Percentiles rank a stretch among this genome's conserved stretches.
phyloP scores from a whole-genome alignment of 225 moss, liverwort and hornwort genomes.

The Ulota crispa region DNA sequence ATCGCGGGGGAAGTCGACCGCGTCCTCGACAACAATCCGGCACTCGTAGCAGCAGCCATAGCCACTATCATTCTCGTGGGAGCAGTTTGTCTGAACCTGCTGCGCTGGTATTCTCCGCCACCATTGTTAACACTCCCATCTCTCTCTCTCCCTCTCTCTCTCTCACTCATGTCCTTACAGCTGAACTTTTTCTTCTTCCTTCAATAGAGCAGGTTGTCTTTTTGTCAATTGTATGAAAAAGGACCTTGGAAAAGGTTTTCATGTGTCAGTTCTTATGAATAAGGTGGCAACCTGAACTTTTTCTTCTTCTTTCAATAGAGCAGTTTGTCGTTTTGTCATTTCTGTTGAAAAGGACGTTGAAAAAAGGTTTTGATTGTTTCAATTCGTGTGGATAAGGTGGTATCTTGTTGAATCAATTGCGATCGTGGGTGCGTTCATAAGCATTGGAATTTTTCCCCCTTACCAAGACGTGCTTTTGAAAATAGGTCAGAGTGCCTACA shows the following conservation, averaged over 20 bases:
- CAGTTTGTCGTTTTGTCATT: background rate
- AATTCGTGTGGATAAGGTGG: background rate
- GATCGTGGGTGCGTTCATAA: background rate
- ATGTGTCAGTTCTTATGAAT: background rate
- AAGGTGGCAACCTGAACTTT: background rate
- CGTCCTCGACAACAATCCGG: slow-evolving; percentile 14
- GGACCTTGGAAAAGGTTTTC: background rate
- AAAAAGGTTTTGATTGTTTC: background rate
- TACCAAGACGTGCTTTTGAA: background rate
- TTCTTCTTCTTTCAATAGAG: background rate
- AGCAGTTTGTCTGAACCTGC: slow-evolving; percentile 29
- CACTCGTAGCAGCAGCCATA: background rate
- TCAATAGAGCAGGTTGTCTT: background rate
- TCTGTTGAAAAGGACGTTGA: background rate
- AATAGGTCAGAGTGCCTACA: background rate
- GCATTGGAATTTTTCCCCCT: background rate
- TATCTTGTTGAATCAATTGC: background rate
- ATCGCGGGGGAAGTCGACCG: slow-evolving; percentile 37
- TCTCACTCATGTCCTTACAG: background rate
- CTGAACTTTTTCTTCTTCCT: background rate
- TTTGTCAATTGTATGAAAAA: background rate
- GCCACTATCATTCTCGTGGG: slow-evolving; percentile 30
- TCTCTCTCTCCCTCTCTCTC: too few species aligned
- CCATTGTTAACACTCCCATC: background rate
- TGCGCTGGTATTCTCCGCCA: slow-evolving; percentile 24